phyloP scores from a whole-genome alignment of 164 flowering plant genomes.

The Annona cherimola region DNA sequence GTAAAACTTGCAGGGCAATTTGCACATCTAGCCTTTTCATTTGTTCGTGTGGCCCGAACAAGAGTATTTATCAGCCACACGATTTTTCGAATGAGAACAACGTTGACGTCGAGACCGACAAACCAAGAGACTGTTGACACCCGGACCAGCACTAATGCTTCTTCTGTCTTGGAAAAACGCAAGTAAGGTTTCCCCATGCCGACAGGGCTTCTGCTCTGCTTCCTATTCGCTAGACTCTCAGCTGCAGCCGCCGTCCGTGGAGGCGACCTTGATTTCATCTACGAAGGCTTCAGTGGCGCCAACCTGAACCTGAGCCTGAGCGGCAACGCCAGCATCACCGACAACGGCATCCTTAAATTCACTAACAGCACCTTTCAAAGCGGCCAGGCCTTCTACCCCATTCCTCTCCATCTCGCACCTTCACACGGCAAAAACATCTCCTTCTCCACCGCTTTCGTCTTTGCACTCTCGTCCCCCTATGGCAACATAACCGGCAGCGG shows the following conservation, averaged over 20 bases:
- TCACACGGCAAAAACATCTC: slow-evolving; percentile 26
- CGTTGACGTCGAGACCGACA: too few species aligned
- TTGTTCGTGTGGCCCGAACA: too few species aligned
- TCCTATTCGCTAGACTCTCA: not conserved
- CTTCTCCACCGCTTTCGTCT: slow-evolving; percentile 54
- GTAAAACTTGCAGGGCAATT: too few species aligned
- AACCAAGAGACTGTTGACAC: too few species aligned
- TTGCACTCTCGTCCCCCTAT: slow-evolving; percentile 39
- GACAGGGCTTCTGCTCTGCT: not conserved
- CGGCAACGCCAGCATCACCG: slow-evolving; percentile 33
- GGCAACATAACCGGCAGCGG: slow-evolving; percentile 54
- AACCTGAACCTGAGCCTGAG: slow-evolving; percentile 35
- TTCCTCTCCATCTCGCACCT: slow-evolving; percentile 33
- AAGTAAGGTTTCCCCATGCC: too few species aligned
- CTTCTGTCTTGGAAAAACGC: too few species aligned
- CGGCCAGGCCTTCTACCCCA: slow-evolving; percentile 43
- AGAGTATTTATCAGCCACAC: too few species aligned
- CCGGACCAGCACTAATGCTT: too few species aligned
- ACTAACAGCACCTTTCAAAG: slow-evolving; percentile 27
- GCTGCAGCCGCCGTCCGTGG: too few species aligned
- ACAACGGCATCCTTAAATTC: slow-evolving; percentile 33
- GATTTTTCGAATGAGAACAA: too few species aligned
- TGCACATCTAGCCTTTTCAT: too few species aligned
- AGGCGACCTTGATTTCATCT: slow-evolving; percentile 20
- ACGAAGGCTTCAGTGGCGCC: slow-evolving; percentile 30